Evolutionary conservation across 2,329 filamentous ascomycete genomes (phyloP), one percentile per base, ranked within the genome.

Genomic region (Diaporthe longicolla): DNA sequence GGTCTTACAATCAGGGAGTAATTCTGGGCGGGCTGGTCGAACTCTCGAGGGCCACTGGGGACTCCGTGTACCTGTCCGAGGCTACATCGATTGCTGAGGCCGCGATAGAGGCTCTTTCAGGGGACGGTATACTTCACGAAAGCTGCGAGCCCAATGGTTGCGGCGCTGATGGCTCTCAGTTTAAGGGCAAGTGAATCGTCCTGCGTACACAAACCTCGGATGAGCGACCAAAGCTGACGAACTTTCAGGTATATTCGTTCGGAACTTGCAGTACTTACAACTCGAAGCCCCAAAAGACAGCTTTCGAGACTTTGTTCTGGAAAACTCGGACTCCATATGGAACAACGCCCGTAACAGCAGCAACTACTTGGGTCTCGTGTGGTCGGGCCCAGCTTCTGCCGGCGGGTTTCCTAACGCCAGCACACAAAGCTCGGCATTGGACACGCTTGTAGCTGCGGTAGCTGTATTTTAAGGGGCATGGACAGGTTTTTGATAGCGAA

Each of bases 241-340:
- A 54, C 37, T 19, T 19, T 35, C 59, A 75, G 74, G 92, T 13
- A 84, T 94, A 32, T 93, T 94, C 77, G 87, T 90, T 72, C 87
- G 92, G 6, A 93, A 93, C 77, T 81, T 94, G 50, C 83, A 85
- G 70, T 86, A 87, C 58, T 80, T 94, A 72, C 85, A 92, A 15
- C 78, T 82, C 0, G 87, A 82, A 3, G 86, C 86, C 1, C 88
- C 89, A 0, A 83, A 88, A 50, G 80, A 84, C 4, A 80, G 80
- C 13, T 92, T 91, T 78, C 83, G 82, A 17, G 79, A 83, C 2
- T 91, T 92, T 72, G 88, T 94, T 72, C 80, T 86, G 63, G 83
- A 81, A 37, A 94, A 93, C 73, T 93, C 92, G 13, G 84, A 92
- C 75, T 88, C 87, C 58, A 90, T 94, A 74, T 94, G 92, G 93